phyloP scores from a whole-genome alignment of 805 yeast species.

The Candida odintsovae region DNA sequence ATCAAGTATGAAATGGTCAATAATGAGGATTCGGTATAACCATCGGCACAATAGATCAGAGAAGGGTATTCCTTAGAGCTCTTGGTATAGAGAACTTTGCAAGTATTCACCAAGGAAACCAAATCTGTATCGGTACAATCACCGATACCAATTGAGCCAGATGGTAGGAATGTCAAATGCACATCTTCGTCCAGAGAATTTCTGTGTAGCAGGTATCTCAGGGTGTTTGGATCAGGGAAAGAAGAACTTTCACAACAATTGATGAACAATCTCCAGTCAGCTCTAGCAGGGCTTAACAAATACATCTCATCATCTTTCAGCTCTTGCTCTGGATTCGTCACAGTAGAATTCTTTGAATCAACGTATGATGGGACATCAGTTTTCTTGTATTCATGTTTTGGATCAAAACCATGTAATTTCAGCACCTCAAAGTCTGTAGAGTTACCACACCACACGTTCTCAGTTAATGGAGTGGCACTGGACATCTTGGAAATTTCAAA shows the following conservation, averaged over 20 bases:
- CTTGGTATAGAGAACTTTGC: constrained; percentile 55
- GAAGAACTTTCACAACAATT: constrained; percentile 55
- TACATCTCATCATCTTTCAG: constrained; percentile 17
- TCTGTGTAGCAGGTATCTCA: constrained; percentile 23
- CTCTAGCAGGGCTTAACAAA: constrained; percentile 44
- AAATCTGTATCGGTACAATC: constrained; percentile 59
- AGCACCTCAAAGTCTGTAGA: constrained; percentile 57
- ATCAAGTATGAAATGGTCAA: constrained; percentile 65
- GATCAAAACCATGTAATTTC: constrained; percentile 15
- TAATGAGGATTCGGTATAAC: constrained; percentile 88
- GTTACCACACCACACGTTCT: constrained; percentile 78
- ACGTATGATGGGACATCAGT: constrained; percentile 36
- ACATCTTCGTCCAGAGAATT: constrained; percentile 14
- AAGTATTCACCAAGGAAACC: constrained; percentile 56
- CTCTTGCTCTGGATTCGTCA: constrained; percentile 31
- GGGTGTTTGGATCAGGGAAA: constrained; percentile 42
- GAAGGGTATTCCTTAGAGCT: constrained; percentile 29
- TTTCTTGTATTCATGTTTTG: constrained; percentile 4
- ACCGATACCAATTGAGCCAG: constrained; percentile 78
- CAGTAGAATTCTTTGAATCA: constrained; percentile 46
- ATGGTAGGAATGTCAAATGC: constrained; percentile 66
- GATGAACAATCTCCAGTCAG: constrained; percentile 49
- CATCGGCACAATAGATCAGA: constrained; percentile 78
- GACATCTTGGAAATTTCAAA: constrained; percentile 84
- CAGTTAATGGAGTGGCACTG: constrained; percentile 55